Evolutionary conservation across 2,329 filamentous ascomycete genomes (phyloP), one percentile per base, ranked within the genome.

Genomic region (Monosporascus sp.): DNA sequence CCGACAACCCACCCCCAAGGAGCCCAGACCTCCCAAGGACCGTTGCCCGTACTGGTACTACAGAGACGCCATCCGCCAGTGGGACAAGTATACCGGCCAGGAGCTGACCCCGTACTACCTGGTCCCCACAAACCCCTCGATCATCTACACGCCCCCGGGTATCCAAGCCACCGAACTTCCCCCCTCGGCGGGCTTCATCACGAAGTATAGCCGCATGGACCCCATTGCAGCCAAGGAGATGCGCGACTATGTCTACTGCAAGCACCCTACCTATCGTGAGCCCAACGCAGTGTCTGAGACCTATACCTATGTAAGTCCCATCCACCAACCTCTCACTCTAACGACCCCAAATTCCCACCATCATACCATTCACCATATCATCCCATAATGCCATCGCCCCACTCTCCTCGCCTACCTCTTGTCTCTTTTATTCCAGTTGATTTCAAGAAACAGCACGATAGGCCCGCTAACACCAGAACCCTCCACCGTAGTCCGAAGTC

Each of bases 191-290:
- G 50, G 49, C 11, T 67, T 68, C 46, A 56, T 62, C n/a, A 46
- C 49, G 2, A 53, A 63, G 20, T 71, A 66, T 44, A 56, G 57
- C 15, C 65, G 63, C 47, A 73, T 72, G 70, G 62, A 62, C 14
- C 69, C 69, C 1, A 47, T 56, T 5, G 58, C 58, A 1, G 65
- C 57, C 15, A 54, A 59, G 31, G 54, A 58, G 17, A 51, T 68
- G 8, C 63, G 59, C 20, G 50, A 55, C 11, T 51, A 55, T 15
- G 11, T 58, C 7, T 63, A 62, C 22, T 60, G 60, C 6, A 45
- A 24, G 15, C 11, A 49, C 7, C 28, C 38, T 18, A 40, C 28
- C 28, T 17, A 31, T 7, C 8, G 17, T 7, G 31, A 8, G 17
- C 35, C 17, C 5, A 26, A 40, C 15, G 20, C 47, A 20, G 6